Base-by-base conservation (phyloP, 345 rosid genomes). In the Iberis pinnata region DNA sequence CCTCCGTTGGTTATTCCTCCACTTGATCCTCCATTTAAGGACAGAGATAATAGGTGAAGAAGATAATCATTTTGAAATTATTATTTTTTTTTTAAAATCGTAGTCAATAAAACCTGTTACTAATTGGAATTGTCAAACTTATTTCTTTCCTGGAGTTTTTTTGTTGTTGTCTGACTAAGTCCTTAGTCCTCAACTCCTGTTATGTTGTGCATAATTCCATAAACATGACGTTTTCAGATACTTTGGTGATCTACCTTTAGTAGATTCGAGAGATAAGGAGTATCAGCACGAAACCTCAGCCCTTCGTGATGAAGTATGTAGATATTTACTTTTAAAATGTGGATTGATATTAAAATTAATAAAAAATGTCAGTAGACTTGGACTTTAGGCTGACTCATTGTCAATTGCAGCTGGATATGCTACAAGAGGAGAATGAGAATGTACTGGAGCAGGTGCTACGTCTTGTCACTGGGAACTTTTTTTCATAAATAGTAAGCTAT, bases 241-340 rank as follows among this genome's bases (percentile, higher is more conserved):
- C 64, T 46, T 70, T 46, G 36, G 76, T 37, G 77, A 83, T 64
- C 70, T 71, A 35, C 74, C 71, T 22, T 79, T 67, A 18, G 52
- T 67, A 4, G 75, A 72, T 63, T 39, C 67, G 26, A 77, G 76
- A 69, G 88, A 77, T 39, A 22, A 62, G 4, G 86, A 83, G 46
- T 81, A 86, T 79, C 81, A 77, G 59, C 83, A 69, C 20, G 94
- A 85, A 77, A 79, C 95, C 56, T 86, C 97, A 65, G 88, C 87
- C 16, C 95, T 93, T 72, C 92, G 78, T 49, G 99, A 93, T 79
- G 99, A 93, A 78, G 99, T 92, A 76, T 53, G 72, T 50, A 44
- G 39, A 12, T 31, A 56, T 25, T 67, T 54, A 31, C 35, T 25
- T 32, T 47, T 46, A 15, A 17, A 10, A 11, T 56, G 4, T 17